Base-by-base conservation (phyloP, 2,329 filamentous ascomycete species). In the Pseudopyricularia cyperi region DNA sequence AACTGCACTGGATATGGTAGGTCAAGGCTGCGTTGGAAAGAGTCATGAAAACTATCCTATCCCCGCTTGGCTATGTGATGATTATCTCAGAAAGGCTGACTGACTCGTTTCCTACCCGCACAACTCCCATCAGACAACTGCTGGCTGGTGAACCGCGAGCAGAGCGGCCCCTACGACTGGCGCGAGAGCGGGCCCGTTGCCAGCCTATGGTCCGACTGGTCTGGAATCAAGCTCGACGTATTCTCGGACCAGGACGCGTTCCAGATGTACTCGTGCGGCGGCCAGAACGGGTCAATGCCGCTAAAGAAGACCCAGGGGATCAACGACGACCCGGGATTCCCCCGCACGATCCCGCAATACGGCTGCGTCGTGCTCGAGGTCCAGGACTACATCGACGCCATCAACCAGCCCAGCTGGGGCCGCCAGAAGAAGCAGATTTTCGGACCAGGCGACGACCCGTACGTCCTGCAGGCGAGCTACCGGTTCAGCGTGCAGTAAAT, bases 331-430 rank as follows among this genome's bases (percentile, higher is more conserved):
- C 56, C 67, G 2, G 67, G 70, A 32, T 77, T 82, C 59, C 77
- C 80, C 3, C 73, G 82, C 35, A 77, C 77, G 7, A 83, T 89
- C 26, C 75, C 79, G 52, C 65, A 90, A 71, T 88, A 89, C 62
- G 89, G 88, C 32, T 96, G 91, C 66, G 63, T 95, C 26, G 91
- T 95, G 48, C 77, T 96, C 66, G 91, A 96, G 71, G 87, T 93
- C 12, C 80, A 96, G 73, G 89, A 93, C 65, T 96, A 82, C 79
- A 95, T 96, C 62, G 90, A 95, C 64, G 89, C 77, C 26, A 93
- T 97, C 69, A 96, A 95, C 69, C 79, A 94, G 60, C 90, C 90
- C 0, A 79, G 89, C 66, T 96, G 91, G 91, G 81, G 81, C 54
- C 79, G 90, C 52, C 68, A 73, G 47, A 62, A 62, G 52, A 81